Evolutionary conservation across 164 flowering plant genomes (phyloP), one percentile per base, ranked within the genome.

Genomic region (Piper longum): DNA sequence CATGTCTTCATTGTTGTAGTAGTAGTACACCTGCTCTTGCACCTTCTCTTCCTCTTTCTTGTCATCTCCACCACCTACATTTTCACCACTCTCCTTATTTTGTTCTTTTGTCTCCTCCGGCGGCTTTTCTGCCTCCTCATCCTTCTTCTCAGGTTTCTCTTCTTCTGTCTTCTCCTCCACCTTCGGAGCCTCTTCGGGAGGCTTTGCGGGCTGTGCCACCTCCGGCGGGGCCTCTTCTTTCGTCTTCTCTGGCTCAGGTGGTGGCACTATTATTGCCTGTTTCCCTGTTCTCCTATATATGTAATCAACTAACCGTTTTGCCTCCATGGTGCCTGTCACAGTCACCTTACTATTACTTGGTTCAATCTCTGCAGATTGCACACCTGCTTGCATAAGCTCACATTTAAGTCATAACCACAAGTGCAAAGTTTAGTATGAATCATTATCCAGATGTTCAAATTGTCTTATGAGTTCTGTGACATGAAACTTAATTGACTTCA

Each of bases 291-390:
- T 81, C 64, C 86, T 73, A 65, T 92, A 89, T 1, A 92, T 89
- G 63, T 92, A 89, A 1, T 92, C 93, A 4, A 82, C 96, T 2
- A 92, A 84, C 66, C 74, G 74, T 42, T 84, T 62, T 7, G 86
- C 84, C 59, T 92, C 93, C 95, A 92, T 86, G 48, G 93, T 92
- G 11, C 98, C 98, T 0, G 84, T 92, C 14, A 89, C 96, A 2
- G 76, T 83, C 12, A 92, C 93, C 73, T 86, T 92, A 16, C 92
- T 80, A 4, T 77, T 74, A 54, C 74, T 74, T 40, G 79, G 64
- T 52, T 92, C 91, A 0, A 93, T 83, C 63, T 77, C 87, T 0
- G 80, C 95, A 0, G 86, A 75, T 79, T 81, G 88, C 5, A 91
- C 96, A 41, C 98, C 98, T 91, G 77, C 5, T 62, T 60, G 42